Evolutionary conservation across 768 basidiomycete species (phyloP), one percentile per base, ranked within the genome.

Genomic region (Boletus sp.): DNA sequence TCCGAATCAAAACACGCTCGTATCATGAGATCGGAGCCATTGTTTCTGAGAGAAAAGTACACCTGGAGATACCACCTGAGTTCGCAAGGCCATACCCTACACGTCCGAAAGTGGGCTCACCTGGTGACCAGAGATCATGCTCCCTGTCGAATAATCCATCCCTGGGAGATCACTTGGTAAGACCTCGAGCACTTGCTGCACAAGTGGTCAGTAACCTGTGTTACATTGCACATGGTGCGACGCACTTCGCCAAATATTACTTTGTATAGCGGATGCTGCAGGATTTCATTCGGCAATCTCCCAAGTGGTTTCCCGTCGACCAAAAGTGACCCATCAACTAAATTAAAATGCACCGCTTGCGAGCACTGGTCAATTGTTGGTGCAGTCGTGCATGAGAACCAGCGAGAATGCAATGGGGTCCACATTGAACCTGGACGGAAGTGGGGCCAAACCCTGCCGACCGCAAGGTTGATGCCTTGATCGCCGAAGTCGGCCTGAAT

Each of bases 241-340:
- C 59, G 14, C 21, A 70, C 70, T 13, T 55, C 38, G 14, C 60
- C 58, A 49, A 71, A 66, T 5, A 72, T 39, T 0, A 43, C 23
- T 23, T 11, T 47, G 30, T 69, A 71, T 1, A 57, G 47, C 1
- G 64, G 47, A 39, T 66, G 69, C 2, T 32, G 42, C 39, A 44
- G 44, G 25, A 71, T 62, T 5, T n/a, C 45, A 3, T 37, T 29
- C 0, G 71, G 68, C 2, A 71, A 55, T 27, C 59, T 56, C 0
- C 60, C 66, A 3, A 71, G 25, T 0, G 63, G 58, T 34, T 56
- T 65, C 2, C 66, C 70, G 7, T 72, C 43, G 2, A 71, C 61
- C 40, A 72, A 51, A 11, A 71, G 59, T 2, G 61, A 53, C 1
- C 70, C 70, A 21, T 65, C 59, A 0, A 70, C 44, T 13, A 68